phyloP scores from a whole-genome alignment of 2,329 filamentous ascomycete species.

The Phoma sp. region DNA sequence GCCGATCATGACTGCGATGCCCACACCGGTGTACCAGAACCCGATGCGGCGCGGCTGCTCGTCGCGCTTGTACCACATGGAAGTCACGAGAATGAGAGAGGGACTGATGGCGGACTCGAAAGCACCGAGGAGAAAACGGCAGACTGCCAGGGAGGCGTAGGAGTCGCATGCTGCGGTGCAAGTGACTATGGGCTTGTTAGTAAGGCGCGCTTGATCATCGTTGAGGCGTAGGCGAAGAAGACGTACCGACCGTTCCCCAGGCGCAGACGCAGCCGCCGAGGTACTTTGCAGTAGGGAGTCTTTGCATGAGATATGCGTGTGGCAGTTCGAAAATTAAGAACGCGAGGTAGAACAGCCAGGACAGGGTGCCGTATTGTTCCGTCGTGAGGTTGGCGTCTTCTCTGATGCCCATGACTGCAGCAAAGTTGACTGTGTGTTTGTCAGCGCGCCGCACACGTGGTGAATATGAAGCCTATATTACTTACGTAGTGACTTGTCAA shows the following conservation, averaged over 20 bases:
- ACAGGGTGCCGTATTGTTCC: constrained; percentile 46
- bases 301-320: constrained; percentile 58
- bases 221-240: too few relatives aligned
- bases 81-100: constrained; percentile 68
- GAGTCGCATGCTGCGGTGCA: constrained; percentile 52
- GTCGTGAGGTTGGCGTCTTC: constrained; percentile 46
- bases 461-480: too few relatives aligned
- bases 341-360: constrained; percentile 46
- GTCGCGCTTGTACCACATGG: constrained; percentile 68
- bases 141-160: constrained; percentile 57
- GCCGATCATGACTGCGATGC: constrained; percentile 60
- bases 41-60: constrained; percentile 65
- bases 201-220: too few relatives aligned
- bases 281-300: constrained; percentile 60
- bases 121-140: constrained; percentile 59
- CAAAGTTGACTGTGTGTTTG: constrained; percentile 44
- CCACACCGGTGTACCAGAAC: constrained; percentile 57
- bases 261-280: constrained; percentile 52
- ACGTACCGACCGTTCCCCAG: constrained; percentile 53
- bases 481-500: constrained; percentile 51
- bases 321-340: constrained; percentile 50
- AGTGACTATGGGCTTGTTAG: constrained; percentile 38
- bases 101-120: constrained; percentile 58
- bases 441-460: background rate
- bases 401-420: constrained; percentile 51